Evolutionary conservation across 1,284 basidiomycete genomes (phyloP), one percentile per base, ranked within the genome.

Genomic region (Rhodotorula sp.): DNA sequence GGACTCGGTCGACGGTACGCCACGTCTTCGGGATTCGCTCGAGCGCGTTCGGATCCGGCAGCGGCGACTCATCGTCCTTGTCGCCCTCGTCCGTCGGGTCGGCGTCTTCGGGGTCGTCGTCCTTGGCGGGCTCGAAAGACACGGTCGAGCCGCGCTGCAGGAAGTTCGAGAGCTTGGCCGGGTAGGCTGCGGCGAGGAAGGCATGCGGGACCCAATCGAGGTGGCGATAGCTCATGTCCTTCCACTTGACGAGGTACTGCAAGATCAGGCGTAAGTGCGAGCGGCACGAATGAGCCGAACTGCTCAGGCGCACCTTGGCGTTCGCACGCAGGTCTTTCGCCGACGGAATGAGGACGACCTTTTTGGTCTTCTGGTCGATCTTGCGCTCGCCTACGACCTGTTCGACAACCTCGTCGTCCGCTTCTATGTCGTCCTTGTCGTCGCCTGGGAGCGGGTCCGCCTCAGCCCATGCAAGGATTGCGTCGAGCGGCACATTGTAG

Each of bases 191-290:
- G 45, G 88, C 82, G 1, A 97, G 83, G 91, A 91, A 97, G 82
- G 90, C 88, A 79, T 96, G 93, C 25, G 93, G 90, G 2, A 95
- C 92, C 93, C 93, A 96, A 75, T 88, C 77, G 23, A 80, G 75
- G 78, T 81, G 71, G 60, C 64, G 66, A 58, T 68, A 72, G 60
- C 54, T 71, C 56, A 50, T 61, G 57, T 56, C 71, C 58, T 68
- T 68, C 66, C 66, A 76, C 42, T 63, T 73, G 67, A 76, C 66
- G 52, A 72, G 68, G 57, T 64, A 73, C 56, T 66, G 69, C 17
- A 25, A 16, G 25, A 25, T 25, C 23, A n/a, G 45, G 46, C 17
- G 17, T 34, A 34, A 34, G 34, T 34, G 34, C 3, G 34, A 5
- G 34, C 34, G 34, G 34, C 34, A 34, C 34, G 2, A 34, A 34